Percentiles rank a stretch among this genome's conserved stretches.
These are phyloP conservation scores for Lyophyllum semitale DNA, from an alignment of 768 basidiomycete genomes.

Conservation along the genomic window DNA sequence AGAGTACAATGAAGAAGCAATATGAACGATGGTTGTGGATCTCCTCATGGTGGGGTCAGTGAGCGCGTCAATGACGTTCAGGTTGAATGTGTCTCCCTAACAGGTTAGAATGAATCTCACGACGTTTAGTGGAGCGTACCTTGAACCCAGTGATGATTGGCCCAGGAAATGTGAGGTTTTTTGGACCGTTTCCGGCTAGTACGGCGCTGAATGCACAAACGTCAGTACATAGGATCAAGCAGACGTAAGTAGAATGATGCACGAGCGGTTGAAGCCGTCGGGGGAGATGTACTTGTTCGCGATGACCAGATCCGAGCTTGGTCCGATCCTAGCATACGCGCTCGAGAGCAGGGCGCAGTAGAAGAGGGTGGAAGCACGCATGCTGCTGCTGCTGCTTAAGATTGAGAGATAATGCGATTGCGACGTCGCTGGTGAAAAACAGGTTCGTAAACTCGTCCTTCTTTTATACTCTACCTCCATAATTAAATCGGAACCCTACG, in stretches of 20 bases:
- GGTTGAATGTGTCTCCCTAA: conserved; percentile 41
- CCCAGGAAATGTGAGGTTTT: conserved; percentile 15
- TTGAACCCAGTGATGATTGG: conserved; percentile 31
- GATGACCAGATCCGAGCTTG: conserved; percentile 34
- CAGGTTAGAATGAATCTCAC: not conserved
- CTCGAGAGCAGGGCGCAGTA: not conserved
- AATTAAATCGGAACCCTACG: too few relatives aligned
- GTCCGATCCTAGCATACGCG: conserved; percentile 24
- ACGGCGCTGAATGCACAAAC: conserved; percentile 12
- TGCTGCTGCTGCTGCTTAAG: not conserved
- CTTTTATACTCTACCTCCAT: not conserved
- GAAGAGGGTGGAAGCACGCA: not conserved
- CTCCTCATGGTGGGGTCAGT: too few relatives aligned
- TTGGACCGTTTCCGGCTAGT: conserved; percentile 22
- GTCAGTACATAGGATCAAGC: not conserved
- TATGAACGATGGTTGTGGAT: conserved; percentile 50
- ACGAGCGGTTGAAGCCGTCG: conserved; percentile 41
- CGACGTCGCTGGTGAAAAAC: not conserved
- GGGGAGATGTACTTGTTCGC: conserved; percentile 45
- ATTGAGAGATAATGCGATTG: too few relatives aligned
- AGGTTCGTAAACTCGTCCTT: not conserved
- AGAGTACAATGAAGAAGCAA: not conserved
- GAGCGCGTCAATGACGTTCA: conserved; percentile 51
- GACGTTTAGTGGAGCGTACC: conserved; percentile 15
- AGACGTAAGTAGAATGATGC: not conserved